Base-by-base conservation (phyloP, 495 filamentous ascomycete genomes). In the Tuber umbilicatum region DNA sequence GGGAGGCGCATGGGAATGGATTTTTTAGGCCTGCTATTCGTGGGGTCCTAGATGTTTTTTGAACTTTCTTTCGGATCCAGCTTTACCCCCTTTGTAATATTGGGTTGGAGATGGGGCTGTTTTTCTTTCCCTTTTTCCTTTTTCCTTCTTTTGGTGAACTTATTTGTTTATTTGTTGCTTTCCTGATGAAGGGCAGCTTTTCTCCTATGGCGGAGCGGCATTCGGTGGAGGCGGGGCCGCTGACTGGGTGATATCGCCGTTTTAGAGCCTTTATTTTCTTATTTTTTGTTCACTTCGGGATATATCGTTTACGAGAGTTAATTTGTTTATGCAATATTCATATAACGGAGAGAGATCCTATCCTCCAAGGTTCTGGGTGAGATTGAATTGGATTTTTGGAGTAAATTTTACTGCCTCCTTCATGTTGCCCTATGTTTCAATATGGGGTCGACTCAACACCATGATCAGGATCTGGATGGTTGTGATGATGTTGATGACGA, bases 181-280 rank as follows among this genome's bases (percentile, higher is more conserved):
- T 31, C 55, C 55, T 64, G 12, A 31, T 64, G n/a, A 31, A 31
- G 27, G 55, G 55, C 12, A 16, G n/a, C 27, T 64, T 31, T 31
- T 55, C 12, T n/a, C n/a, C 55, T 64, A 64, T 64, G 55, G 55
- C 55, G 55, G 55, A 64, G 55, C 55, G 55, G 55, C 10, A 31
- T 31, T 64, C n/a, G n/a, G 27, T 64, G 55, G 55, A 64, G 55
- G n/a, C 47, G 23, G 55, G 55, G 55, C 55, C 55, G 55, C 55
- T 31, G 16, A 3, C 0, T 17, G 50, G n/a, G 27, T 16, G 27
- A 64, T 31, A 64, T 31, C 10, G 5, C 55, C 55, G n/a, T 64
- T 64, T 64, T 64, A 5, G n/a, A 16, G 1, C 0, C 0, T 60
- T 31, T 31, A 2, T 14, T 4, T 60, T 31, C 5, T 16, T 10